phyloP scores from a whole-genome alignment of 352 stramenopile genomes.

The Pythium volutum region DNA sequence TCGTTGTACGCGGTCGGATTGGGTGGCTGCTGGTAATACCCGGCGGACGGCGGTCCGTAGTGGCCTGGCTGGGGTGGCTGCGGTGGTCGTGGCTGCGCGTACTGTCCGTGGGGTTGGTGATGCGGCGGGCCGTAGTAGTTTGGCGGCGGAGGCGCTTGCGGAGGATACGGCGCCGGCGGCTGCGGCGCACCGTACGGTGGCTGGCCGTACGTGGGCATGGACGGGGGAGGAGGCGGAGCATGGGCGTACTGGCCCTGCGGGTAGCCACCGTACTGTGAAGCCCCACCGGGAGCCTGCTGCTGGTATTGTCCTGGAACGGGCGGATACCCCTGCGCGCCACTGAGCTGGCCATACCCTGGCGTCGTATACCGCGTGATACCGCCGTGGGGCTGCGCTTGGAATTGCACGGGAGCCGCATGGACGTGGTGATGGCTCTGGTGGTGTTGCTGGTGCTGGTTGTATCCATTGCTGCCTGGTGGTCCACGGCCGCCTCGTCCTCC shows the following conservation, averaged over 20 bases:
- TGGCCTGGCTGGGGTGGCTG: slow-evolving; percentile 11
- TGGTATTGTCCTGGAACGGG: slow-evolving; percentile 9
- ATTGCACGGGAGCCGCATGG: not conserved
- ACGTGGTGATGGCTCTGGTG: slow-evolving; percentile 8
- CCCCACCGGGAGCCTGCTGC: not conserved
- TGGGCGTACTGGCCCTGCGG: slow-evolving; percentile 15
- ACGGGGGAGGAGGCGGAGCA: not conserved
- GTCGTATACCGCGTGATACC: slow-evolving; percentile 29
- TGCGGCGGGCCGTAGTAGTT: slow-evolving; percentile 23
- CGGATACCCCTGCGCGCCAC: slow-evolving; percentile 8
- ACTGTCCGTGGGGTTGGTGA: slow-evolving; percentile 4
- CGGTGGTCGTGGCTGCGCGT: slow-evolving; percentile 14
- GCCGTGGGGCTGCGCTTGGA: slow-evolving; percentile 27
- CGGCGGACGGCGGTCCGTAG: slow-evolving; percentile 15
- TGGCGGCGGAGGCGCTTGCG: slow-evolving; percentile 15
- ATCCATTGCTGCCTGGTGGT: not conserved
- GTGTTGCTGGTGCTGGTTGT: slow-evolving; percentile 4
- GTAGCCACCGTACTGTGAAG: slow-evolving; percentile 15
- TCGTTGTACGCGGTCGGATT: slow-evolving; percentile 11
- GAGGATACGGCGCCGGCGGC: slow-evolving; percentile 20
- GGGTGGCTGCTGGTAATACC: slow-evolving; percentile 24
- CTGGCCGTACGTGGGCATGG: slow-evolving; percentile 20
- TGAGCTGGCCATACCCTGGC: slow-evolving; percentile 22
- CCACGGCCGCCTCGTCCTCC: slow-evolving; percentile 1
- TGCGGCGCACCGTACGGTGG: slow-evolving; percentile 12